These are phyloP conservation scores for Agrocybe pediades DNA, from an alignment of 768 basidiomycete species.

Conservation along the genomic window DNA sequence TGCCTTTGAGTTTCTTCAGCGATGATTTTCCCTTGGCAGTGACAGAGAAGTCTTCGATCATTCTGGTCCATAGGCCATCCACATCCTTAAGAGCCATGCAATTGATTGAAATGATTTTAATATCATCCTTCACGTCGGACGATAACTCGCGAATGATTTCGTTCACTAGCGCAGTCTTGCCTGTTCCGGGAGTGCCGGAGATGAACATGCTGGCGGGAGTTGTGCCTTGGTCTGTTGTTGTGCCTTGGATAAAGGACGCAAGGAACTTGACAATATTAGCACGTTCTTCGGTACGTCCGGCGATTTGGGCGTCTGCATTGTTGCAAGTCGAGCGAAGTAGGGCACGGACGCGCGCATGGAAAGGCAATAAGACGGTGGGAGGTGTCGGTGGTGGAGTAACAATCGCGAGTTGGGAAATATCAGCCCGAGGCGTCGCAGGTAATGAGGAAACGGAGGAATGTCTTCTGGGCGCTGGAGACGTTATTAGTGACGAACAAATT, in stretches of 20 bases:
- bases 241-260: slow-evolving; percentile 46
- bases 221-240: slow-evolving; percentile 23
- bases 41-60: slow-evolving; percentile 56
- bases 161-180: slow-evolving; percentile 86
- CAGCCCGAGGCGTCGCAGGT: slow-evolving; percentile 45
- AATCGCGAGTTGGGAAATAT: slow-evolving; percentile 43
- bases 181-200: slow-evolving; percentile 91
- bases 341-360: slow-evolving; percentile 63
- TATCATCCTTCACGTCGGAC: slow-evolving; percentile 31
- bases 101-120: slow-evolving; percentile 63
- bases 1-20: slow-evolving; percentile 45
- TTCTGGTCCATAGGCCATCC: slow-evolving; percentile 70
- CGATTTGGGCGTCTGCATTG: slow-evolving; percentile 47
- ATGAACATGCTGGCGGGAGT: slow-evolving; percentile 69
- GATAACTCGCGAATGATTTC: slow-evolving; percentile 52
- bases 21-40: slow-evolving; percentile 36
- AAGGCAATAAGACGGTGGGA: slow-evolving; percentile 47
- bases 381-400: slow-evolving; percentile 67
- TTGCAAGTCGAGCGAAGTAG: slow-evolving; percentile 75
- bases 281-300: slow-evolving; percentile 72
- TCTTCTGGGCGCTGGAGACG: slow-evolving; percentile 41
- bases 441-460: slow-evolving; percentile 51
- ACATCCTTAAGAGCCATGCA: slow-evolving; percentile 77
- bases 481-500: slow-evolving; percentile 11
- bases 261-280: slow-evolving; percentile 61